phyloP scores from a whole-genome alignment of 176 grass and related monocot genomes.

The Carex cristatella region DNA sequence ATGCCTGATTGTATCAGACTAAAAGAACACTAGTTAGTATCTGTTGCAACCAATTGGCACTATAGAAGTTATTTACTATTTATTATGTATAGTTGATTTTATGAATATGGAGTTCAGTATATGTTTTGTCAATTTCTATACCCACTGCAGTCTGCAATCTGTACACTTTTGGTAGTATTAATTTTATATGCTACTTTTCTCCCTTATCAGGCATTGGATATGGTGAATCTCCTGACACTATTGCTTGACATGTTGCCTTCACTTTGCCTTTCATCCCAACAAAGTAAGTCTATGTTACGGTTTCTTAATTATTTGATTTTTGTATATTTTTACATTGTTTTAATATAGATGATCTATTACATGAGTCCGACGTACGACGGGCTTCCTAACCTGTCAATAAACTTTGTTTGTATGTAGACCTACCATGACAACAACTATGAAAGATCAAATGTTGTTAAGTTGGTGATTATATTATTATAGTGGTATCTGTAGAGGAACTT shows the following conservation, averaged over 20 bases:
- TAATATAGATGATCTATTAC: not conserved
- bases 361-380: not conserved
- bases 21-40: not conserved
- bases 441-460: not conserved
- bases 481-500: not conserved
- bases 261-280: conserved; percentile 21
- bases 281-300: conserved; percentile 29
- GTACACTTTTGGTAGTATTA: not conserved
- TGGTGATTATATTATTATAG: not conserved
- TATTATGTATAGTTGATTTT: not conserved
- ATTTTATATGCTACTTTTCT: conserved; percentile 1
- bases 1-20: not conserved
- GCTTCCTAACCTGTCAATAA: not conserved
- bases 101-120: not conserved
- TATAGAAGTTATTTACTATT: not conserved
- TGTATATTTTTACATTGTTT: not conserved
- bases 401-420: not conserved
- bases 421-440: not conserved
- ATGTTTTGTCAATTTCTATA: not conserved
- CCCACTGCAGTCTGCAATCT: not conserved
- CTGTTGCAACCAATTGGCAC: not conserved
- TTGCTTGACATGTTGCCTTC: conserved; percentile 65
- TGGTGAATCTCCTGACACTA: conserved; percentile 62
- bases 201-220: conserved; percentile 59
- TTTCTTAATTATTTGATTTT: not conserved